Conservation (phyloP, 768 basidiomycete genomes). For the Cubamyces sp. region DNA sequence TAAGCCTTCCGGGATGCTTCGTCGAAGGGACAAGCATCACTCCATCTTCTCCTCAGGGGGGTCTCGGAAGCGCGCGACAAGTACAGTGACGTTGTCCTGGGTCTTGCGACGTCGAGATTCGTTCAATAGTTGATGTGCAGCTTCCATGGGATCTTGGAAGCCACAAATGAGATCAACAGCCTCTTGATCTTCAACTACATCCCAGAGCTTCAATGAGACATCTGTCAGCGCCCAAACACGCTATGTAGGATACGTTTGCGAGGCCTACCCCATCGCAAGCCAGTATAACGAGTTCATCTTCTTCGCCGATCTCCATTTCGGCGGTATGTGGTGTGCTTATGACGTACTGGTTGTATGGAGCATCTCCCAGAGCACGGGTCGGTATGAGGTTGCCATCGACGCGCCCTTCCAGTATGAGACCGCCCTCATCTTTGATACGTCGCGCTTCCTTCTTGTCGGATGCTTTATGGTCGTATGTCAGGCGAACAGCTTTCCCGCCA, state of each 20-base stretch:
- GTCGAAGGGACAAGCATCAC: too few relatives aligned
- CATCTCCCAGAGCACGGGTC: conserved; percentile 93
- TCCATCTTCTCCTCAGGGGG: not conserved
- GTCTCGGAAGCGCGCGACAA: conserved; percentile 5
- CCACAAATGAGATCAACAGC: conserved; percentile 7
- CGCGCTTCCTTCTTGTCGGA: conserved; percentile 98
- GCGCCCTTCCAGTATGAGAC: conserved; percentile 97
- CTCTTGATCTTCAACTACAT: conserved; percentile 6
- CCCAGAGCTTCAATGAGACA: conserved; percentile 2
- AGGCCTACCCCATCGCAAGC: conserved; percentile 94
- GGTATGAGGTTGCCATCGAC: conserved; percentile 98
- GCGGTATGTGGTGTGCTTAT: conserved; percentile 98
- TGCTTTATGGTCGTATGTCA: conserved; percentile 99
- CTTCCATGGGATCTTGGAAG: not conserved
- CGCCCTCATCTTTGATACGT: conserved; percentile 95
- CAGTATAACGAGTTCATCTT: conserved; percentile 92
- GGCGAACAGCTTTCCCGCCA: conserved; percentile 83
- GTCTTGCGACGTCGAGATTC: conserved; percentile 2
- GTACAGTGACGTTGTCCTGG: conserved; percentile 12
- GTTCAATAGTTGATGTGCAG: conserved; percentile 1
- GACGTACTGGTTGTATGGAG: conserved; percentile 99
- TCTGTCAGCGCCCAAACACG: too few relatives aligned
- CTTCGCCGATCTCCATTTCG: conserved; percentile 85
- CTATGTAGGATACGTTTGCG: too few relatives aligned
- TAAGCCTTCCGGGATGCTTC: too few relatives aligned